phyloP scores from a whole-genome alignment of 164 flowering plant genomes.

The Piper betle region DNA sequence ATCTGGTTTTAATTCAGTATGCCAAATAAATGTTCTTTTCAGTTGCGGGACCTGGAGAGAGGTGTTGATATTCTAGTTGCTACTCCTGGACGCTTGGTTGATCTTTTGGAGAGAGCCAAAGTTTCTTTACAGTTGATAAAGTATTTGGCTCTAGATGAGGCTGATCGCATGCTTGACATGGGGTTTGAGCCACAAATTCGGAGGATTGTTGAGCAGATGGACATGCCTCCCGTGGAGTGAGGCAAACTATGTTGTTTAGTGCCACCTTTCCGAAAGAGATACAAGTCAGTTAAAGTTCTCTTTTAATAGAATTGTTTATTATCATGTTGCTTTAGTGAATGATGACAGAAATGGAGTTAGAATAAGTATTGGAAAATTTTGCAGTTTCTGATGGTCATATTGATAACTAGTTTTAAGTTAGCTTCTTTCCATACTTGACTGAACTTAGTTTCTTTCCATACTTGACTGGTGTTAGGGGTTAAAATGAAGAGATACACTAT shows the following conservation, averaged over 20 bases:
- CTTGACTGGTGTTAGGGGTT: too few relatives aligned
- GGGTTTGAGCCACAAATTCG: slow-evolving; percentile 56
- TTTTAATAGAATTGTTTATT: too few relatives aligned
- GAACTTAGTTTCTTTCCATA: too few relatives aligned
- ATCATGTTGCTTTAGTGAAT: too few relatives aligned
- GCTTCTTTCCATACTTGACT: too few relatives aligned
- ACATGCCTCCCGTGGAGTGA: slow-evolving; percentile 61
- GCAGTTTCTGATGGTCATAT: too few relatives aligned
- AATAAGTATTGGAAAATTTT: too few relatives aligned
- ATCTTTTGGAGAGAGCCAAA: slow-evolving; percentile 46
- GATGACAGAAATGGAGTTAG: too few relatives aligned
- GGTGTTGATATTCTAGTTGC: slow-evolving; percentile 61
- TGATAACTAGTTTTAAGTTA: too few relatives aligned
- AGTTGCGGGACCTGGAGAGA: slow-evolving; percentile 7
- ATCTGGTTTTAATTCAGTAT: background rate
- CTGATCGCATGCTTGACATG: slow-evolving; percentile 74
- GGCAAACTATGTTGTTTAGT: slow-evolving; percentile 69
- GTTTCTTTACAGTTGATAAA: slow-evolving; percentile 37
- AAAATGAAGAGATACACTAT: too few relatives aligned
- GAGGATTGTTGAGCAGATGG: slow-evolving; percentile 52
- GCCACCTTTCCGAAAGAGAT: slow-evolving; percentile 78
- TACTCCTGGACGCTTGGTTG: slow-evolving; percentile 67
- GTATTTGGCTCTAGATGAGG: slow-evolving; percentile 55
- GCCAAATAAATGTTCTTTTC: background rate
- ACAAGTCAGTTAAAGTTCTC: slow-evolving; percentile 27